A percentile compares a stretch with the other conserved stretches of the same genome.
Evolutionary conservation across 768 basidiomycete genomes (phyloP).

Genomic region (Pleurotus tuber-regium): DNA sequence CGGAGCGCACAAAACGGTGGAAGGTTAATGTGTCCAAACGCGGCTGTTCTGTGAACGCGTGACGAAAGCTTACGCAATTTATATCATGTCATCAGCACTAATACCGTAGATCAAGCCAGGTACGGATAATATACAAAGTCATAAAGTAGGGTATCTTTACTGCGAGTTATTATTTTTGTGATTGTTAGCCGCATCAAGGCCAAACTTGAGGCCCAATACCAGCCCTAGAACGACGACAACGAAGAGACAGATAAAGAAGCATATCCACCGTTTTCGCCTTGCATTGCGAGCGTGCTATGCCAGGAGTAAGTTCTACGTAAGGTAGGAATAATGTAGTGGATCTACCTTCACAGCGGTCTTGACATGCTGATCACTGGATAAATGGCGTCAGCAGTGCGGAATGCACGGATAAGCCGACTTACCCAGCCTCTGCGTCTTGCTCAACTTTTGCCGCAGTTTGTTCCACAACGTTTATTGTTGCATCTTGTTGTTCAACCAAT

Average conservation of each 20-base stretch:
- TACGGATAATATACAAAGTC: background rate
- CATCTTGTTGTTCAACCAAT: constrained; percentile 78
- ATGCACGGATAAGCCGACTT: constrained; percentile 21
- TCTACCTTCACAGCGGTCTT: constrained; percentile 62
- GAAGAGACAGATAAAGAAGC: constrained; percentile 63
- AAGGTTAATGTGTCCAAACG: background rate
- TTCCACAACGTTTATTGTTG: constrained; percentile 64
- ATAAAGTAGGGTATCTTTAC: background rate
- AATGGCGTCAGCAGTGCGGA: constrained; percentile 4
- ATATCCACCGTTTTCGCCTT: constrained; percentile 78
- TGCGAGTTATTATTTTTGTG: background rate
- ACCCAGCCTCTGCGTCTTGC: constrained; percentile 72
- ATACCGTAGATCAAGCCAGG: background rate
- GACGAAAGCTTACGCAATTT: constrained; percentile 4
- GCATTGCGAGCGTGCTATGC: constrained; percentile 61
- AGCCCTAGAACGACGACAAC: constrained; percentile 57
- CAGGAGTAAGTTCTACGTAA: constrained; percentile 1
- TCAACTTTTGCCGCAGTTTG: constrained; percentile 60
- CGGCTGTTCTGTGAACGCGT: background rate
- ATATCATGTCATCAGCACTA: constrained; percentile 5
- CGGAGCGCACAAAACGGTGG: background rate
- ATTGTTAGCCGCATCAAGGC: constrained; percentile 14
- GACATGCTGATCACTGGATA: constrained; percentile 56
- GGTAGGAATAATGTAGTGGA: constrained; percentile 19
- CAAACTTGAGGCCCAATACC: constrained; percentile 50